These are phyloP conservation scores for Penicillium hesseltinei DNA, from an alignment of 2,329 filamentous ascomycete species.

Conservation along the genomic window DNA sequence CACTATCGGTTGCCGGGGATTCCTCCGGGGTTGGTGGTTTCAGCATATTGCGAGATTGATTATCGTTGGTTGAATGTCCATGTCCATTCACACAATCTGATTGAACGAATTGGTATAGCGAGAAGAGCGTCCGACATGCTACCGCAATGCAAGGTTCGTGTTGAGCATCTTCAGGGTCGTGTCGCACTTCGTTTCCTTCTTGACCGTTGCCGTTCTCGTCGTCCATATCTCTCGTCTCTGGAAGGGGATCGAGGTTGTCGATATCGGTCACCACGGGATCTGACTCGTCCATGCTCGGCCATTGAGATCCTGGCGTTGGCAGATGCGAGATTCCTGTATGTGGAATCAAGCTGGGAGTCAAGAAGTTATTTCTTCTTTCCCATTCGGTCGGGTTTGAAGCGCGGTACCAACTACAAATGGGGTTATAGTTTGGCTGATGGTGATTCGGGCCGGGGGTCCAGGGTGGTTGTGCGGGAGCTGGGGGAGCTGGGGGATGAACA, in stretches of 20 bases:
- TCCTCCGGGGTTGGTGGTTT: too few species aligned
- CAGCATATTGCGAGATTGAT: too few species aligned
- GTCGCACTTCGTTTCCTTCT: background rate
- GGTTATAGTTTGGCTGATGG: background rate
- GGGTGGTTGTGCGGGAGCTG: background rate
- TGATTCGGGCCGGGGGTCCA: background rate
- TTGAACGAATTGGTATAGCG: background rate
- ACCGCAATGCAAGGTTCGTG: background rate
- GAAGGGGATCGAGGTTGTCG: background rate
- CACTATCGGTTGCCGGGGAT: background rate
- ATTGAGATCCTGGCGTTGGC: background rate
- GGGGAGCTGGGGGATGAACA: background rate
- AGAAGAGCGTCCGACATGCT: background rate
- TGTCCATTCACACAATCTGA: background rate
- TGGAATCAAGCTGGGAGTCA: background rate
- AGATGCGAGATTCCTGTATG: too few species aligned
- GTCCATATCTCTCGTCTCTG: background rate
- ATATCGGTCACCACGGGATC: background rate
- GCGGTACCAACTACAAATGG: background rate
- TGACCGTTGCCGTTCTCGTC: background rate
- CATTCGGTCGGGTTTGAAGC: background rate
- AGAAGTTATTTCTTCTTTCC: background rate
- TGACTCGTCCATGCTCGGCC: background rate
- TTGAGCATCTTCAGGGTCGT: background rate
- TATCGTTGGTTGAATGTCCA: background rate